phyloP scores from a whole-genome alignment of 2,329 filamentous ascomycete genomes.

The Thelonectria blattea region DNA sequence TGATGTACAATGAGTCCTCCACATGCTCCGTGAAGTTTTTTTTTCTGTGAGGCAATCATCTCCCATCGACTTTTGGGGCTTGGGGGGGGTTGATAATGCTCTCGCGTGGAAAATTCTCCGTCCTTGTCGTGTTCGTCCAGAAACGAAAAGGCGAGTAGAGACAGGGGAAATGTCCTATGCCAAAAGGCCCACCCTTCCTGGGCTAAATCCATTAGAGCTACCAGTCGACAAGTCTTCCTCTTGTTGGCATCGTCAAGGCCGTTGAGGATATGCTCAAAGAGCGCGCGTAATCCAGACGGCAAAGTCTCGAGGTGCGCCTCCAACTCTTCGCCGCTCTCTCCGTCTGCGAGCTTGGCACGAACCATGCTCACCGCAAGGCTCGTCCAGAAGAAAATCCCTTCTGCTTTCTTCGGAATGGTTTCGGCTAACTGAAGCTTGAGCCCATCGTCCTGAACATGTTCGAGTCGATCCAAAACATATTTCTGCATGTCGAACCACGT shows the following conservation, averaged over 20 bases:
- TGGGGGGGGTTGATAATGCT: not conserved
- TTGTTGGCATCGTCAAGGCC: not conserved
- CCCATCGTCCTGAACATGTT: not conserved
- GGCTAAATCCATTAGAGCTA: not conserved
- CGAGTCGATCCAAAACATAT: not conserved
- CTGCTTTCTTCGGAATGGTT: not conserved
- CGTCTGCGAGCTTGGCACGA: not conserved
- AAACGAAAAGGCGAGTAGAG: not conserved
- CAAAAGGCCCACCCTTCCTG: no score
- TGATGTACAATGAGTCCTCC: not conserved
- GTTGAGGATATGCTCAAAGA: not conserved
- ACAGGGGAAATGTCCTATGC: not conserved
- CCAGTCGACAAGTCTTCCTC: not conserved
- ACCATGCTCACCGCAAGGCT: not conserved
- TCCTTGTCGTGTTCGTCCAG: not conserved
- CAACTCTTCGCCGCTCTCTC: not conserved
- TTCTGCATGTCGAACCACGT: not conserved
- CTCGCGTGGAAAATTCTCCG: not conserved
- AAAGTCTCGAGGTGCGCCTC: not conserved
- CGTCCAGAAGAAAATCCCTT: not conserved
- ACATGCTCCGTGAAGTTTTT: not conserved
- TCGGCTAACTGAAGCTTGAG: not conserved
- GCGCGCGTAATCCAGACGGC: not conserved
- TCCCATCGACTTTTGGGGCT: not conserved
- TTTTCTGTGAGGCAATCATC: not conserved